phyloP scores from a whole-genome alignment of 1,284 basidiomycete species.

The Pseudozyma thailandica region DNA sequence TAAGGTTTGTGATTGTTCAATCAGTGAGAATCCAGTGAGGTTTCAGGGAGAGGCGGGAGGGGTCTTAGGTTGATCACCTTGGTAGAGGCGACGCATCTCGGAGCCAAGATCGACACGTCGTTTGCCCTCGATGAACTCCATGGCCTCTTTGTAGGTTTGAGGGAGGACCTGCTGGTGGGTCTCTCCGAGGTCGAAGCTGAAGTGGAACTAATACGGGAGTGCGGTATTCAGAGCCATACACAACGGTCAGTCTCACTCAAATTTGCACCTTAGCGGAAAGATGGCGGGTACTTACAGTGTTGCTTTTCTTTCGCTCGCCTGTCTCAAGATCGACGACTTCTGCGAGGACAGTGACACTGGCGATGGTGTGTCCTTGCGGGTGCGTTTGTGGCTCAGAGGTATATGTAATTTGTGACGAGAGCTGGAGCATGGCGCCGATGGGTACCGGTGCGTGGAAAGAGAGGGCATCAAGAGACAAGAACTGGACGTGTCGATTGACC shows the following conservation, averaged over 20 bases:
- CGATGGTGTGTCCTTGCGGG: constrained; percentile 27
- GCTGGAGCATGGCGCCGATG: constrained; percentile 59
- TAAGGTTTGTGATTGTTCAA: not conserved
- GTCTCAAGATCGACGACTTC: constrained; percentile 57
- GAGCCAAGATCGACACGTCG: constrained; percentile 52
- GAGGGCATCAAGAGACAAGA: constrained; percentile 66
- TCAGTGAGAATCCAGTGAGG: not conserved
- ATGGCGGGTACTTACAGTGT: constrained; percentile 42
- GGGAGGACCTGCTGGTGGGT: constrained; percentile 41
- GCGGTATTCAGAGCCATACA: not conserved
- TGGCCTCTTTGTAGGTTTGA: constrained; percentile 57
- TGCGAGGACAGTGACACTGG: constrained; percentile 55
- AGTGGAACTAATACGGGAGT: constrained; percentile 49
- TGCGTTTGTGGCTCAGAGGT: constrained; percentile 32
- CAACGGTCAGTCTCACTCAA: not conserved
- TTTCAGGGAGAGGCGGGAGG: not conserved
- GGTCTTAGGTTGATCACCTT: constrained; percentile 5
- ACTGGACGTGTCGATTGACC: constrained; percentile 65
- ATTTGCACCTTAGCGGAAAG: not conserved
- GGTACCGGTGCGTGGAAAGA: constrained; percentile 61
- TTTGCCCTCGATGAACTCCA: constrained; percentile 62
- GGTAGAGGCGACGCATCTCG: constrained; percentile 55
- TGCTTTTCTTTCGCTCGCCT: constrained; percentile 48
- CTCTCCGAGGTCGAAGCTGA: constrained; percentile 56
- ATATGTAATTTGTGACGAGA: constrained; percentile 59